phyloP scores from a whole-genome alignment of 169 alveolate genomes.

The Eimeria necatrix region DNA sequence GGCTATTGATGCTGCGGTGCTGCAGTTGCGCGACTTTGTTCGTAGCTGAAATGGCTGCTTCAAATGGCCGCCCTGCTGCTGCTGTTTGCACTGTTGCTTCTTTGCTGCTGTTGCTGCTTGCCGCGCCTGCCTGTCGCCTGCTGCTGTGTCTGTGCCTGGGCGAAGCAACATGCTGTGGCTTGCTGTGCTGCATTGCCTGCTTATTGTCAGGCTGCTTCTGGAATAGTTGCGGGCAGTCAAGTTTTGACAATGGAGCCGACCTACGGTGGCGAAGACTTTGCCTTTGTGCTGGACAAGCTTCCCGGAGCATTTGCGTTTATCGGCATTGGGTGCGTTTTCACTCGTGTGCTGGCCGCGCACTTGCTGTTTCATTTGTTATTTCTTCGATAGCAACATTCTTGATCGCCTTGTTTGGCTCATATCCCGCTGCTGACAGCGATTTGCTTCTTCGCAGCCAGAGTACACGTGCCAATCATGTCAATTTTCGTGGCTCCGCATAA shows the following conservation, averaged over 20 bases:
- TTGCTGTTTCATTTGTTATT: not conserved
- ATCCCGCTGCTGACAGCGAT: too few relatives aligned
- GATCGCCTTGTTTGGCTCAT: too few relatives aligned
- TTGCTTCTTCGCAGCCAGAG: too few relatives aligned
- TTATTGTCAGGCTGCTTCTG: conserved; percentile 29
- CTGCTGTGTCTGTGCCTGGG: not conserved
- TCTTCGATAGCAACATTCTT: not conserved
- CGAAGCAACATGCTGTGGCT: not conserved
- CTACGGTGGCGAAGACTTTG: conserved; percentile 79
- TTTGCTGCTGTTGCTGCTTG: not conserved
- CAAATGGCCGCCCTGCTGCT: not conserved
- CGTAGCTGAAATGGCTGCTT: not conserved
- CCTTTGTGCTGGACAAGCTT: conserved; percentile 67
- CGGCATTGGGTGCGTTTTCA: conserved; percentile 74
- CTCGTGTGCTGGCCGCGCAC: not conserved
- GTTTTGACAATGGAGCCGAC: conserved; percentile 50
- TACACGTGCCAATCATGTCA: too few relatives aligned
- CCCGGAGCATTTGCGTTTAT: conserved; percentile 75
- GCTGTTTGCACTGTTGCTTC: not conserved
- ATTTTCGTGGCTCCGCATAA: too few relatives aligned
- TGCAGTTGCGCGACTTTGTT: not conserved
- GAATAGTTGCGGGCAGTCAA: not conserved
- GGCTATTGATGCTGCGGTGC: conserved; percentile 2
- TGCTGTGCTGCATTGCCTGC: not conserved
- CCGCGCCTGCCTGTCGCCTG: not conserved